phyloP scores from a whole-genome alignment of 2,329 filamentous ascomycete genomes.

The Didymella pinodella region DNA sequence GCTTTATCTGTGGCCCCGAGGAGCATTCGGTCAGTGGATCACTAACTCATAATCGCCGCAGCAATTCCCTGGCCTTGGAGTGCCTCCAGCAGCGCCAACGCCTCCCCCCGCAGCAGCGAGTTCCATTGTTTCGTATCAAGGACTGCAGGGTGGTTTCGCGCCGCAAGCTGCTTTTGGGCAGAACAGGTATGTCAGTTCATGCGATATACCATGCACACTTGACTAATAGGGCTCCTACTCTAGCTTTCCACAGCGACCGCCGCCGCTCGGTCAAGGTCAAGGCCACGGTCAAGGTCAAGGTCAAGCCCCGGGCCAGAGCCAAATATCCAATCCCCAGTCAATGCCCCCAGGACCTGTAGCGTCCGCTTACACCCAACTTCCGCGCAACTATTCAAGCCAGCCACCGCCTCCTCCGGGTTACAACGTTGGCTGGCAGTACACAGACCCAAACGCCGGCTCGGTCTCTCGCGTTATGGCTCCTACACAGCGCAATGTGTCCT shows the following conservation, averaged over 20 bases:
- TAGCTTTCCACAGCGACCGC: constrained; percentile 29
- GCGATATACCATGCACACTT: not conserved
- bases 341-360: constrained; percentile 15
- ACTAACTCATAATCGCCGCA: constrained; percentile 24
- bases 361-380: constrained; percentile 24
- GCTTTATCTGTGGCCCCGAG: not conserved
- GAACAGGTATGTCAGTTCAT: constrained; percentile 4
- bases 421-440: constrained; percentile 31
- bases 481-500: constrained; percentile 16
- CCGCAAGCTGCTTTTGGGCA: constrained; percentile 22
- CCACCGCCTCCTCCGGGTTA: constrained; percentile 24
- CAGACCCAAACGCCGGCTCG: constrained; percentile 16
- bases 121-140: constrained; percentile 31
- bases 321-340: constrained; percentile 11
- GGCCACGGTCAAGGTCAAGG: constrained; percentile 6
- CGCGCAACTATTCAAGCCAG: constrained; percentile 19
- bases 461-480: constrained; percentile 24
- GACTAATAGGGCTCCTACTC: not conserved
- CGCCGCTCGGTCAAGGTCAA: constrained; percentile 28
- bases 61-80: constrained; percentile 33
- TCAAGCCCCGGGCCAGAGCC: constrained; percentile 1
- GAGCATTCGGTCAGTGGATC: not conserved
- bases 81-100: constrained; percentile 38
- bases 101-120: constrained; percentile 36
- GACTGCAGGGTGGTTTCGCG: constrained; percentile 24